Evolutionary conservation across 768 basidiomycete genomes (phyloP).

Genomic region (Pleurotus sapidus): DNA sequence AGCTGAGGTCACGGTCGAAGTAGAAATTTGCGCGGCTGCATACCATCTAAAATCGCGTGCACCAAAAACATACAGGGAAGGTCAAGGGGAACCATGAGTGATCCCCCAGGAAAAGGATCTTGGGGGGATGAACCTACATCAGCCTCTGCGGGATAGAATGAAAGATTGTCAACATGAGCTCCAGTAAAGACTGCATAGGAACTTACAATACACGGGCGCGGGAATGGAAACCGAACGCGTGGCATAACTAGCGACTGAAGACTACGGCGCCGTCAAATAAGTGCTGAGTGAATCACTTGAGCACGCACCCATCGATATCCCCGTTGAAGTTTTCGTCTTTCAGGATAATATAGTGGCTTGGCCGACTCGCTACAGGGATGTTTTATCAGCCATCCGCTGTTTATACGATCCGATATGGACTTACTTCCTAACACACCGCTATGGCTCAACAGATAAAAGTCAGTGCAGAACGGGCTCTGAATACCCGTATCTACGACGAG

Average conservation of each 20-base stretch:
- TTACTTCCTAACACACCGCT: slow-evolving; percentile 71
- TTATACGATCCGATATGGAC: slow-evolving; percentile 9
- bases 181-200: slow-evolving; percentile 83
- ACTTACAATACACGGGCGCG: too few species aligned
- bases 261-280: slow-evolving; percentile 32
- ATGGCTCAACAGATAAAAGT: slow-evolving; percentile 79
- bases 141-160: slow-evolving; percentile 15
- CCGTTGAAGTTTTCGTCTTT: slow-evolving; percentile 26
- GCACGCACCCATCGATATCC: slow-evolving; percentile 57
- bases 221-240: slow-evolving; percentile 33
- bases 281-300: neutral
- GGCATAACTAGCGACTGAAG: slow-evolving; percentile 68
- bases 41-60: slow-evolving; percentile 13
- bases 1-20: slow-evolving; percentile 14
- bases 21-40: slow-evolving; percentile 24
- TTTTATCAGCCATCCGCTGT: neutral
- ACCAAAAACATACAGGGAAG: too few species aligned
- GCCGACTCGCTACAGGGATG: slow-evolving; percentile 8
- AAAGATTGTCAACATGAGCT: slow-evolving; percentile 60
- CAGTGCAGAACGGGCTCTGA: slow-evolving; percentile 68
- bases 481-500: slow-evolving; percentile 74
- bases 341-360: slow-evolving; percentile 13
- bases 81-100: too few species aligned
- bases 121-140: slow-evolving; percentile 14
- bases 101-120: neutral